Evolutionary conservation across 1,284 basidiomycete genomes (phyloP), one percentile per base, ranked within the genome.

Genomic region (Mycosarcoma maydis): DNA sequence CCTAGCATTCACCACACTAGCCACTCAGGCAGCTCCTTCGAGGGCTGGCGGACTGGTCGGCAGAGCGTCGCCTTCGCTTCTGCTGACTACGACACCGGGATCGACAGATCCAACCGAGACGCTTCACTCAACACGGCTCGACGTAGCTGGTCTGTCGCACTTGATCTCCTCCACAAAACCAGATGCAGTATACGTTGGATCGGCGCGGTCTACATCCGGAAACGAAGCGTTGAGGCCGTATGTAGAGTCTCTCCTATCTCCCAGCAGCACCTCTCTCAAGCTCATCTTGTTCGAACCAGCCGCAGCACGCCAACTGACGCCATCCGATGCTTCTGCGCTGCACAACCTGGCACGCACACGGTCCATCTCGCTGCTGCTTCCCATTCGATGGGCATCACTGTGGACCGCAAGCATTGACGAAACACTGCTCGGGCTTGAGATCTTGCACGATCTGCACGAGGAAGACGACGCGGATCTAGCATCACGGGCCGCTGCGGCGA

Each of bases 371-470:
- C 51, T 65, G 5, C 47, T 33, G 5, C 41, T 70, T 2, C 67
- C 67, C 1, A 32, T 52, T 6, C 60, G 60, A 10, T 64, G 52
- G 60, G 26, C 24, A 6, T 38, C 52, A 3, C 20, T 60, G 2
- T 51, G 40, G 26, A 42, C 41, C 1, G 6, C 60, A 4, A 52
- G n/a, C 29, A 40, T 57, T n/a, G 60, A 70, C 23, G 67, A 70
- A 26, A 70, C 67, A 4, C 29, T 59, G 4, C 39, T 48, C 9
- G 67, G 56, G 2, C 60, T 70, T n/a, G 60, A 70, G 17, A 41
- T 62, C 4, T 30, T 68, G 46, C 58, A 56, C 20, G 67, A 60
- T 13, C 5, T 55, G 6, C 22, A 36, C 14, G 54, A 62, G 32
- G 29, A 39, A 16, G 22, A 14, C 3, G 41, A 29, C 3, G 13